phyloP scores from a whole-genome alignment of 371 early-diverging fungal species.

The Rhizopus delemar region DNA sequence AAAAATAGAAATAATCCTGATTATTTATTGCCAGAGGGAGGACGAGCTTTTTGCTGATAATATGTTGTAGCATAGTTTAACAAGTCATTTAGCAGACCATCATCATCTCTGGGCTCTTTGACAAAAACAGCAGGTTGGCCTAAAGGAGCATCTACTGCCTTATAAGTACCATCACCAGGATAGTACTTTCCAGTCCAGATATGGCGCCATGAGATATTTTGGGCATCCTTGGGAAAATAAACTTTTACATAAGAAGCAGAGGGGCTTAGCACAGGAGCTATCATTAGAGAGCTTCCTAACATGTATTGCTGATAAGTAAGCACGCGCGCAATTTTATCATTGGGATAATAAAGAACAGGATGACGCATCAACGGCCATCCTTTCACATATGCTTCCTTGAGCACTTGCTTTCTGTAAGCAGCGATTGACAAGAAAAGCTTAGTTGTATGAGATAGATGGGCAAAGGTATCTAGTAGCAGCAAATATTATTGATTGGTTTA shows the following conservation, averaged over 20 bases:
- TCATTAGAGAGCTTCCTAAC: conserved; percentile 36
- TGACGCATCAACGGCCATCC: conserved; percentile 58
- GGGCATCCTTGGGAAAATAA: conserved; percentile 41
- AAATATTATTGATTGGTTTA: background rate
- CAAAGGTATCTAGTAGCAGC: conserved; percentile 29
- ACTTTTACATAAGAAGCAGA: conserved; percentile 48
- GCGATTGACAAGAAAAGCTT: conserved; percentile 38
- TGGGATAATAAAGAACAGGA: conserved; percentile 52
- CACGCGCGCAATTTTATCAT: conserved; percentile 33
- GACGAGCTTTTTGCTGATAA: conserved; percentile 18
- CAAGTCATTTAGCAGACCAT: conserved; percentile 36
- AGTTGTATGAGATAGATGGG: conserved; percentile 41
- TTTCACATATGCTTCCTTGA: conserved; percentile 49
- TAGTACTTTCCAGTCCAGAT: conserved; percentile 49
- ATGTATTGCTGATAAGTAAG: conserved; percentile 43
- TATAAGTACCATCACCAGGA: conserved; percentile 39
- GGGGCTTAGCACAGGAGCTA: conserved; percentile 39
- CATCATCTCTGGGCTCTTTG: conserved; percentile 47
- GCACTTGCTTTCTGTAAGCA: conserved; percentile 37
- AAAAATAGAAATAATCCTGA: too few species aligned
- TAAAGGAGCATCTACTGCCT: conserved; percentile 41
- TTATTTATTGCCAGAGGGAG: conserved; percentile 6
- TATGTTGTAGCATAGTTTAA: conserved; percentile 38
- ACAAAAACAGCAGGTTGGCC: conserved; percentile 51
- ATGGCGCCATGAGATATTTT: conserved; percentile 42